Evolutionary conservation across 345 rosid genomes (phyloP).

Genomic region (Dimocarpus longan): DNA sequence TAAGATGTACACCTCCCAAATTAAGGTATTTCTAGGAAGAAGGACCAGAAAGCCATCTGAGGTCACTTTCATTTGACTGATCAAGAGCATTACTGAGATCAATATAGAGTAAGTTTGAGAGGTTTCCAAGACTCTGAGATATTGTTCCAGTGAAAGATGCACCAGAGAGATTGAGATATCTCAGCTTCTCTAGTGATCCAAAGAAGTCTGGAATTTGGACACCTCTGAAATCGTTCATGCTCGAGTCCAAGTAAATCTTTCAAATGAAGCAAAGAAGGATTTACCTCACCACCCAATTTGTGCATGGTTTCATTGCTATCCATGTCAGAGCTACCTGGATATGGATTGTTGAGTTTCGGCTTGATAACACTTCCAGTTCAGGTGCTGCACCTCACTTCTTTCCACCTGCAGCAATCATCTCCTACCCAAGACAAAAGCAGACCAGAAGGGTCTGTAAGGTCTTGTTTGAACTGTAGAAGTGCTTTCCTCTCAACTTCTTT

Average conservation of each 20-base stretch:
- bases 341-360: conserved; percentile 41
- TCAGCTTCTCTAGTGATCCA: conserved; percentile 18
- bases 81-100: no score
- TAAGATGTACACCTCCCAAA: conserved; percentile 26
- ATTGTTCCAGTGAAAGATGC: conserved; percentile 3
- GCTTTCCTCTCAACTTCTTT: conserved; percentile 36
- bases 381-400: conserved; percentile 37
- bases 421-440: conserved; percentile 50
- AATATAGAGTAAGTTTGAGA: no score
- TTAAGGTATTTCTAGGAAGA: conserved; percentile 27
- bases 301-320: no score
- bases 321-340: not conserved
- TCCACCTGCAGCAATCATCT: conserved; percentile 54
- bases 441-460: conserved; percentile 40
- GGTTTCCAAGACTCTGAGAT: no score
- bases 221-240: conserved; percentile 25
- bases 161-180: conserved; percentile 32
- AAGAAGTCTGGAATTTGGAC: conserved; percentile 18
- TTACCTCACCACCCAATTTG: conserved; percentile 20
- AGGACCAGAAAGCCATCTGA: conserved; percentile 22
- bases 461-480: conserved; percentile 41
- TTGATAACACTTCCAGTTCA: conserved; percentile 32
- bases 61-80: not conserved
- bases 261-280: conserved; percentile 1
- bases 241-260: conserved; percentile 26